phyloP scores from a whole-genome alignment of 192 early-diverging fungal species.

The Coemansia sp. region DNA sequence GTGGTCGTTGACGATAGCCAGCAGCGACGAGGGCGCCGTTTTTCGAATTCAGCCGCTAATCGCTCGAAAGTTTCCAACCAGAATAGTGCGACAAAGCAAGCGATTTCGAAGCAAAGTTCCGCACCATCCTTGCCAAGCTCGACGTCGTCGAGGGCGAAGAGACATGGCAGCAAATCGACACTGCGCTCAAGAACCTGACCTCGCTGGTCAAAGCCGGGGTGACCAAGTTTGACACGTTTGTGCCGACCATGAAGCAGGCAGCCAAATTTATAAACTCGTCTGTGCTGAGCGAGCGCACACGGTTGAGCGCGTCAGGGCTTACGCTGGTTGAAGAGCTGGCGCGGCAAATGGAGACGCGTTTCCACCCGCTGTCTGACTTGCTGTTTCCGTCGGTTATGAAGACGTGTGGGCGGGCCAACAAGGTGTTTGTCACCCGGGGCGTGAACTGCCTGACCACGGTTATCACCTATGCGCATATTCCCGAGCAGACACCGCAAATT shows the following conservation, averaged over 20 bases:
- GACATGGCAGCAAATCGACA: conserved; percentile 64
- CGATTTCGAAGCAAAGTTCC: conserved; percentile 49
- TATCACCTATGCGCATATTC: conserved; percentile 56
- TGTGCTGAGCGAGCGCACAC: conserved; percentile 67
- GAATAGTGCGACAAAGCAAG: conserved; percentile 47
- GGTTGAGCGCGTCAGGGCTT: conserved; percentile 66
- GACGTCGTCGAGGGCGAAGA: conserved; percentile 60
- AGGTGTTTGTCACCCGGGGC: conserved; percentile 64
- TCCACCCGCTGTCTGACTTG: conserved; percentile 58
- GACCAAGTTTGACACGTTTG: conserved; percentile 44
- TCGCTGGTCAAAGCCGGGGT: conserved; percentile 44
- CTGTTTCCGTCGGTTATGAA: conserved; percentile 60
- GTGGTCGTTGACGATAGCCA: not conserved
- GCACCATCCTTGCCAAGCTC: conserved; percentile 34
- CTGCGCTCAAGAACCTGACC: conserved; percentile 52
- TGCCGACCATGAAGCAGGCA: conserved; percentile 49
- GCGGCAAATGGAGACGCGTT: conserved; percentile 57
- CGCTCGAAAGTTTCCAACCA: no score
- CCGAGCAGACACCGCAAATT: conserved; percentile 55
- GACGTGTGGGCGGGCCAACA: conserved; percentile 70
- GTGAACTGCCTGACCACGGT: conserved; percentile 59
- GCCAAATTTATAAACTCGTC: conserved; percentile 49
- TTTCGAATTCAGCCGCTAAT: no score
- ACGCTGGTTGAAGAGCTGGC: conserved; percentile 62
- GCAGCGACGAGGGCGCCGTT: not conserved